These are phyloP conservation scores for Tritrichomonas foetus DNA, from an alignment of 208 protist genomes.

Conservation along the genomic window DNA sequence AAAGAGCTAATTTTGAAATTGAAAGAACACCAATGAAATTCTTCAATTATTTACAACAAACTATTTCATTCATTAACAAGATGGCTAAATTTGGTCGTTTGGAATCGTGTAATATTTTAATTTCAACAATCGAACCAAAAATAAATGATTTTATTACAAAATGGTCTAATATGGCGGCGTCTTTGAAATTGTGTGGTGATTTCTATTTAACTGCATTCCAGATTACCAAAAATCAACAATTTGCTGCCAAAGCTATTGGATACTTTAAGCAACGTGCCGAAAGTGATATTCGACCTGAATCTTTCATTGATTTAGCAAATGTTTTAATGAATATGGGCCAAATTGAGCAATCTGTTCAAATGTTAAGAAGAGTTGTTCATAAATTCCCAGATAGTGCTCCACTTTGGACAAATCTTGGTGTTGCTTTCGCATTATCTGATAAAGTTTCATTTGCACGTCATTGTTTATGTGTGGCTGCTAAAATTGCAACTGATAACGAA, in stretches of 20 bases:
- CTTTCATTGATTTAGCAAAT: background rate
- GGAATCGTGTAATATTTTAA: background rate
- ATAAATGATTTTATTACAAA: background rate
- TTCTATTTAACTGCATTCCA: background rate
- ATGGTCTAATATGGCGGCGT: background rate
- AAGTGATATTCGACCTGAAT: background rate
- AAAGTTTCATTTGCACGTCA: background rate
- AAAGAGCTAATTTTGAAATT: background rate
- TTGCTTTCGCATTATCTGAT: background rate
- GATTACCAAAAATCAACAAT: background rate
- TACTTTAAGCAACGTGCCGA: background rate
- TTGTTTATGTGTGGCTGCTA: constrained; percentile 27
- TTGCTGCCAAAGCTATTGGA: background rate
- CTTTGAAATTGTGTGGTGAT: background rate
- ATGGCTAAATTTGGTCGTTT: background rate
- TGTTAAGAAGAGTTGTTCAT: background rate
- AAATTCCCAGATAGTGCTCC: background rate
- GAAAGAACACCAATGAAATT: background rate
- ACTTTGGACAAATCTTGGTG: background rate
- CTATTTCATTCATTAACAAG: background rate
- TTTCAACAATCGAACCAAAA: background rate
- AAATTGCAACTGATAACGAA: background rate
- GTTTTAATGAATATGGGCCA: background rate
- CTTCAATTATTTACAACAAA: background rate
- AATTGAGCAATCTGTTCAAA: background rate